Evolutionary conservation across 192 early-diverging fungal genomes (phyloP).

Genomic region (Backusella parvicylindrica): DNA sequence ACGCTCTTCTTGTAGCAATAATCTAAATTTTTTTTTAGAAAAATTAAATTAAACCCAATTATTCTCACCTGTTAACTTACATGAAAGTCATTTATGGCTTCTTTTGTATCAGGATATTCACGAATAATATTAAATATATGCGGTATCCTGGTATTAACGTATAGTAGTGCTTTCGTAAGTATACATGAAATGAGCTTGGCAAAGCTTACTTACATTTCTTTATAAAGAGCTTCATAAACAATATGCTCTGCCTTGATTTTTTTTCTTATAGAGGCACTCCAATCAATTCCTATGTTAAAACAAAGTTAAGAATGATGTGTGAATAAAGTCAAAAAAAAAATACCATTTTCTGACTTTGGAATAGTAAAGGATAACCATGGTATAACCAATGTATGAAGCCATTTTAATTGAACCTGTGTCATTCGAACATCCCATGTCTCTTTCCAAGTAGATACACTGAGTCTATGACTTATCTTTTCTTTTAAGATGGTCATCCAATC

Average conservation of each 20-base stretch:
- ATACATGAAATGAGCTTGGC: background rate
- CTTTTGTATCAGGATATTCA: conserved; percentile 6
- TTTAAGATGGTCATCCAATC: background rate
- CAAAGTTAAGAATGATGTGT: background rate
- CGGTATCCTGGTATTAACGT: background rate
- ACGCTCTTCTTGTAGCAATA: background rate
- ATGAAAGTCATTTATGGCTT: background rate
- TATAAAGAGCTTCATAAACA: conserved; percentile 7
- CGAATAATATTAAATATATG: conserved; percentile 9
- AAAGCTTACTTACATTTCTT: background rate
- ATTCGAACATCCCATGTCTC: background rate
- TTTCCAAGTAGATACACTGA: background rate
- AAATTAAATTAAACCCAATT: background rate
- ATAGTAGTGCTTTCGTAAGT: background rate
- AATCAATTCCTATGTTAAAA: background rate
- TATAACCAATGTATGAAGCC: conserved; percentile 5
- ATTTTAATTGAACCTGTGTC: background rate
- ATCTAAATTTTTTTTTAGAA: background rate
- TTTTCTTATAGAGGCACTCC: conserved; percentile 6
- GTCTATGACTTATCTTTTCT: background rate
- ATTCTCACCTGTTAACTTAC: background rate
- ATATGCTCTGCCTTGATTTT: conserved; percentile 16
- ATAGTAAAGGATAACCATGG: conserved; percentile 18
- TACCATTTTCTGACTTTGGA: background rate
- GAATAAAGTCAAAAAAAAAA: background rate